Evolutionary conservation across 1,284 basidiomycete species (phyloP), one percentile per base, ranked within the genome.

Genomic region (Rhodotorula mucilaginosa): DNA sequence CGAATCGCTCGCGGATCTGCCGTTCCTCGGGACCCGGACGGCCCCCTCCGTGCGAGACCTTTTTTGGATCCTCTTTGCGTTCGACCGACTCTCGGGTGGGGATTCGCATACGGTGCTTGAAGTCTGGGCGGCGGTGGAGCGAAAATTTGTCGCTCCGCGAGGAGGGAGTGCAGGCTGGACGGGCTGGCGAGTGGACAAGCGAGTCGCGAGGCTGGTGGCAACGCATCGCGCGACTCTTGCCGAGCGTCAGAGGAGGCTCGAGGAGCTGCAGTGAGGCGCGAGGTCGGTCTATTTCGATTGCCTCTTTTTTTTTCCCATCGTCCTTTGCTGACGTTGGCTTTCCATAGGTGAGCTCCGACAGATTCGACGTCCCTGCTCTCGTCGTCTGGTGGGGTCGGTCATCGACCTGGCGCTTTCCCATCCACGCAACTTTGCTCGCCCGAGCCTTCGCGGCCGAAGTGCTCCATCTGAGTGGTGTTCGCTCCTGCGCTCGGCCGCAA

Each of bases 231-330:
- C 46, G 26, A 13, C 18, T 3, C 7, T 48, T 15, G 26, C 26
- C 26, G 54, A 57, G 44, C 18, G 44, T 16, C 19, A 46, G 44
- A 39, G 29, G 63, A 16, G 63, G n/a, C 44, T 58, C 16, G 47
- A 39, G 47, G 64, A 49, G 54, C 46, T 64, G 49, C n/a, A 57
- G 46, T 64, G 48, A 49, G 15, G 16, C 18, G 57, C 34, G 34
- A 23, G 16, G 26, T 48, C 21, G 15, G 29, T 18, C 61, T 34
- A 16, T 31, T 10, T 46, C 2, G 19, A 23, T 49, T 51, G 5
- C 31, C 0, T 39, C 29, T 19, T 46, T 18, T 26, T 44, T 85
- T 88, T 82, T 90, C 29, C 19, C 1, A 61, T 52, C n/a, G 34
- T 34, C 15, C 61, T 21, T 18, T 18, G 12, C 44, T 67, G 29